phyloP scores from a whole-genome alignment of 2,329 filamentous ascomycete species.

The Xylaria sp. region DNA sequence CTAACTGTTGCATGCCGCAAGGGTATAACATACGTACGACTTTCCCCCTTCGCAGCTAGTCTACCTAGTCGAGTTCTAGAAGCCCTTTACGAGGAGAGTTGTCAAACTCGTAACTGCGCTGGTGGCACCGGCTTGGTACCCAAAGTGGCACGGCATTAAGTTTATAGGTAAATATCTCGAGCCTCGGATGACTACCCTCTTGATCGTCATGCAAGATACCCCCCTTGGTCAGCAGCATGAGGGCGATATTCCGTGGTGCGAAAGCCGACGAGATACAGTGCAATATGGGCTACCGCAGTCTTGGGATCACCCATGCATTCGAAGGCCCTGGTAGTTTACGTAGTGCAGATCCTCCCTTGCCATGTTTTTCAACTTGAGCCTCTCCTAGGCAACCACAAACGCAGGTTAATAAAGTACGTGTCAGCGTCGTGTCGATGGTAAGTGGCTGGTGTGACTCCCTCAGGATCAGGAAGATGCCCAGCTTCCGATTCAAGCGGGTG shows the following conservation, averaged over 20 bases:
- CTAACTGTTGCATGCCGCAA: constrained; percentile 1
- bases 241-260: constrained; percentile 28
- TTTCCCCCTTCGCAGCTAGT: not conserved
- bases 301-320: constrained; percentile 33
- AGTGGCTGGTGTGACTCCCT: constrained; percentile 18
- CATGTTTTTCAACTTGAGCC: constrained; percentile 16
- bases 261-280: constrained; percentile 33
- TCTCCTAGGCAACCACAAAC: constrained; percentile 24
- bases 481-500: constrained; percentile 29
- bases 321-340: constrained; percentile 24
- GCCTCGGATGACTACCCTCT: constrained; percentile 29
- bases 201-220: constrained; percentile 28
- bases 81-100: constrained; percentile 19
- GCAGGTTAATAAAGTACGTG: constrained; percentile 17
- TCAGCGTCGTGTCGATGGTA: constrained; percentile 20
- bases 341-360: constrained; percentile 24
- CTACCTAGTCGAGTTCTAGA: constrained; percentile 7
- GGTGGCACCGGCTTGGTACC: constrained; percentile 37
- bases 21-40: not conserved
- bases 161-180: constrained; percentile 16
- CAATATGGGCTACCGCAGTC: constrained; percentile 28
- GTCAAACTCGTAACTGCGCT: constrained; percentile 26
- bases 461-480: constrained; percentile 18
- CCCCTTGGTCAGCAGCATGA: constrained; percentile 21
- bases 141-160: constrained; percentile 38